Evolutionary conservation across 139 green algal genomes (phyloP).

Genomic region (Ulvella scutata): DNA sequence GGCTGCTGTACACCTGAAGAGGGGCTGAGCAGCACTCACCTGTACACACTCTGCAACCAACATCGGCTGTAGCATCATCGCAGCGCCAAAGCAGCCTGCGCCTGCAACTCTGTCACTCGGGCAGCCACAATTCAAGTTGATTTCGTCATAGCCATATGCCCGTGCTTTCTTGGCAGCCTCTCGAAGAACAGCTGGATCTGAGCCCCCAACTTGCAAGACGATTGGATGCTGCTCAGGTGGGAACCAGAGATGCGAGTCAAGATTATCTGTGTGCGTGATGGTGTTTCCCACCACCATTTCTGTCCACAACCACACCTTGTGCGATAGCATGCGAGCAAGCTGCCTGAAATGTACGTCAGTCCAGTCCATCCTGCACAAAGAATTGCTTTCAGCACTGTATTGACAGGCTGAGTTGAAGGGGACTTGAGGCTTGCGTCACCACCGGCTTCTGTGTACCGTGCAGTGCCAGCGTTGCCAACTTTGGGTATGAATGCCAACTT

Average conservation of each 20-base stretch:
- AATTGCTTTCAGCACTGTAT: not conserved
- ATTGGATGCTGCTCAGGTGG: slow-evolving; percentile 76
- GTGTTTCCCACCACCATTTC: slow-evolving; percentile 92
- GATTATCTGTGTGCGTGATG: slow-evolving; percentile 46
- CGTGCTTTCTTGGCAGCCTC: slow-evolving; percentile 29
- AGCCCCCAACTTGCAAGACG: slow-evolving; percentile 78
- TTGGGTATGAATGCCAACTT: not conserved
- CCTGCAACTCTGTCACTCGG: slow-evolving; percentile 73
- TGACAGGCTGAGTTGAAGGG: not conserved
- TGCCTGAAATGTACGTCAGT: slow-evolving; percentile 81
- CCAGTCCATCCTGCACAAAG: slow-evolving; percentile 65
- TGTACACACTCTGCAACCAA: slow-evolving; percentile 52
- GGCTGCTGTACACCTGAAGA: not conserved
- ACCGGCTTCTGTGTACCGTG: not conserved
- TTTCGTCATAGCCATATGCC: slow-evolving; percentile 72
- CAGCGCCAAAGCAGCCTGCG: slow-evolving; percentile 78
- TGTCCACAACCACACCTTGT: slow-evolving; percentile 69
- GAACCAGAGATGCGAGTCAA: slow-evolving; percentile 64
- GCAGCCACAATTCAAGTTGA: slow-evolving; percentile 93
- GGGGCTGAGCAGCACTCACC: not conserved
- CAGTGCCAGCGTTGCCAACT: not conserved
- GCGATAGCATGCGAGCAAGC: slow-evolving; percentile 59
- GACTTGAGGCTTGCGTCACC: not conserved
- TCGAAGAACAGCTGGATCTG: slow-evolving; percentile 46
- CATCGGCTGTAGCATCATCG: slow-evolving; percentile 66